These are phyloP conservation scores for Didymella pomorum DNA, from an alignment of 2,329 filamentous ascomycete genomes.

Conservation along the genomic window DNA sequence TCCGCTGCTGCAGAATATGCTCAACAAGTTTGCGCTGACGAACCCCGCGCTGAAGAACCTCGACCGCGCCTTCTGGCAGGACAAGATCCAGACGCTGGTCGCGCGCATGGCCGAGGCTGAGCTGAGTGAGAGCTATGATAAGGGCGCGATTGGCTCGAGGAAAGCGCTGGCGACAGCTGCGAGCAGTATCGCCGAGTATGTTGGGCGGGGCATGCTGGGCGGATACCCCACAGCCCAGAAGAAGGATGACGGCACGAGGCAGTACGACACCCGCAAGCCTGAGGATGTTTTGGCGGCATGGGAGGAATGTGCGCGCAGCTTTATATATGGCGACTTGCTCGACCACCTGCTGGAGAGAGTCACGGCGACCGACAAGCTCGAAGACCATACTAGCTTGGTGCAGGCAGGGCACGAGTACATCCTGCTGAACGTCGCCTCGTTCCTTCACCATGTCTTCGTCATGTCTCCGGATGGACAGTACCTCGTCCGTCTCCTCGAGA, in stretches of 20 bases:
- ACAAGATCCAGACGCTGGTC: conserved; percentile 52
- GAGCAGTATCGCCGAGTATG: conserved; percentile 73
- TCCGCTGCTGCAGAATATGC: conserved; percentile 73
- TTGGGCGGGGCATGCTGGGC: conserved; percentile 71
- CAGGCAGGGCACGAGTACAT: conserved; percentile 72
- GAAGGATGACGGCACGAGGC: conserved; percentile 42
- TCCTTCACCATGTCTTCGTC: conserved; percentile 77
- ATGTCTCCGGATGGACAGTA: conserved; percentile 79
- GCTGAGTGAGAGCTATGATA: conserved; percentile 83
- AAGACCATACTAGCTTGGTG: conserved; percentile 68
- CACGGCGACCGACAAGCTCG: conserved; percentile 67
- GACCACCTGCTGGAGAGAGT: conserved; percentile 71
- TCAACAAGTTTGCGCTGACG: conserved; percentile 69
- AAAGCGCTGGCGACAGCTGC: conserved; percentile 78
- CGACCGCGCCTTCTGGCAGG: conserved; percentile 53
- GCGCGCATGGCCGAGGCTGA: conserved; percentile 67
- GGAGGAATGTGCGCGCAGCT: conserved; percentile 69
- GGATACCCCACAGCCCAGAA: conserved; percentile 60
- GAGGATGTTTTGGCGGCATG: conserved; percentile 70
- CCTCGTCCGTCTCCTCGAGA: conserved; percentile 74
- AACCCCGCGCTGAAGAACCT: conserved; percentile 73
- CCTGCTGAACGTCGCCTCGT: conserved; percentile 75
- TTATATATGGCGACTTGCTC: conserved; percentile 73
- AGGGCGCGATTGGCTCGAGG: conserved; percentile 74
- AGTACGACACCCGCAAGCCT: conserved; percentile 67